These are phyloP conservation scores for Agarophyton chilense DNA, from an alignment of 23 red algal species.

Conservation along the genomic window DNA sequence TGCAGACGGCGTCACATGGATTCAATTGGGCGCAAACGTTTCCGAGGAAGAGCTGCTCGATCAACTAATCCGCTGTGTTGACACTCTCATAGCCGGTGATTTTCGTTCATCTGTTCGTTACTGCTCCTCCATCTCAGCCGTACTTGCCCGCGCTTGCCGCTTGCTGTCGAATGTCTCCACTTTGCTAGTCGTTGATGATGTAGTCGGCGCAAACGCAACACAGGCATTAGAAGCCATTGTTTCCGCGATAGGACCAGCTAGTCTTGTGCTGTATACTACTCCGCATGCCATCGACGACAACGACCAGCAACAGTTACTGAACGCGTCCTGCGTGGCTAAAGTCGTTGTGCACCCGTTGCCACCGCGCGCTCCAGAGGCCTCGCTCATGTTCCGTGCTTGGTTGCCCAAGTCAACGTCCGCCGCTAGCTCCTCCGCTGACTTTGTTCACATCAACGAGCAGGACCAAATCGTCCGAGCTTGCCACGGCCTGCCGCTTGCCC, in stretches of 20 bases:
- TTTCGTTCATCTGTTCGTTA: conserved; percentile 59
- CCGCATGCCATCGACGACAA: neutral
- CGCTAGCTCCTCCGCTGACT: neutral
- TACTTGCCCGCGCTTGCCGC: conserved; percentile 26
- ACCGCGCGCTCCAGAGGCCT: neutral
- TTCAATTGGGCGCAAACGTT: conserved; percentile 55
- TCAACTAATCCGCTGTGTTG: conserved; percentile 58
- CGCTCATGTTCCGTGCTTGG: conserved; percentile 38
- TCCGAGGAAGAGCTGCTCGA: conserved; percentile 55
- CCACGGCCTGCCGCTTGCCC: conserved; percentile 38
- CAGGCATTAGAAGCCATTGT: conserved; percentile 50
- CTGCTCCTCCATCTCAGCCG: conserved; percentile 22
- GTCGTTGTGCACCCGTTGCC: neutral
- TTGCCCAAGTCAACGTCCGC: neutral
- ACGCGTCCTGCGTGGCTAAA: neutral
- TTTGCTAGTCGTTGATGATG: conserved; percentile 54
- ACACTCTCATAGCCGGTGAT: conserved; percentile 53
- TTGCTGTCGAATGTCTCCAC: conserved; percentile 53
- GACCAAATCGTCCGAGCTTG: conserved; percentile 23
- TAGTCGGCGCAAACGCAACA: conserved; percentile 17
- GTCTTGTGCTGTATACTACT: conserved; percentile 39
- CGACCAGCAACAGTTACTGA: neutral
- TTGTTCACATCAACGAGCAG: neutral
- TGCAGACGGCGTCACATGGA: conserved; percentile 61
- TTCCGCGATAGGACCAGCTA: conserved; percentile 27